phyloP scores from a whole-genome alignment of 176 grass and related monocot genomes.

The Carex myosuroides region DNA sequence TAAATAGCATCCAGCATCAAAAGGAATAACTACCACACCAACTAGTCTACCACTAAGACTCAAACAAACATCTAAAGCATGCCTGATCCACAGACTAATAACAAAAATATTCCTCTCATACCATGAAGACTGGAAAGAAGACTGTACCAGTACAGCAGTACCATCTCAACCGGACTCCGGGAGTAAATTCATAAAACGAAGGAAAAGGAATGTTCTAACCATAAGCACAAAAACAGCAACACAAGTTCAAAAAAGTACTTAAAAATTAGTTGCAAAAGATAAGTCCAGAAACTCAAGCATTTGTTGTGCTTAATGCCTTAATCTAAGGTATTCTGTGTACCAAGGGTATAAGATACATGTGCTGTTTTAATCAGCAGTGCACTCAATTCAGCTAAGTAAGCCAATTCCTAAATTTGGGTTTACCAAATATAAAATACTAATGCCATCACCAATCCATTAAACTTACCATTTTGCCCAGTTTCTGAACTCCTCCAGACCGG shows the following conservation, averaged over 20 bases:
- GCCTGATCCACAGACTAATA: neutral
- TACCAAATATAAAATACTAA: neutral
- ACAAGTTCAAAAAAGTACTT: neutral
- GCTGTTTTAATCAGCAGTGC: neutral
- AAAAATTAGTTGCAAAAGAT: neutral
- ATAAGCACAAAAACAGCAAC: neutral
- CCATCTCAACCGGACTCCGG: neutral
- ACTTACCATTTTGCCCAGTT: conserved; percentile 47
- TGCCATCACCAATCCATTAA: neutral
- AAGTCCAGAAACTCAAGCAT: neutral
- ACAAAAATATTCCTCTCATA: neutral
- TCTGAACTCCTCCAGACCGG: conserved; percentile 57
- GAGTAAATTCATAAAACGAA: neutral
- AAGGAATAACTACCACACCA: neutral
- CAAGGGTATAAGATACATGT: neutral
- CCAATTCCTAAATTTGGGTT: neutral
- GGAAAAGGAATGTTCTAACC: neutral
- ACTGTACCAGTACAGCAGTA: neutral
- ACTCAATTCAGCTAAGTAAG: neutral
- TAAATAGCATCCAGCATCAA: neutral
- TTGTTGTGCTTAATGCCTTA: neutral
- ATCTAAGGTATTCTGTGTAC: neutral
- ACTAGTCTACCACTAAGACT: neutral
- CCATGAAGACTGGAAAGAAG: neutral
- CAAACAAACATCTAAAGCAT: neutral